Base-by-base conservation (phyloP, 1,284 basidiomycete species). In the Cerioporus squamosus region DNA sequence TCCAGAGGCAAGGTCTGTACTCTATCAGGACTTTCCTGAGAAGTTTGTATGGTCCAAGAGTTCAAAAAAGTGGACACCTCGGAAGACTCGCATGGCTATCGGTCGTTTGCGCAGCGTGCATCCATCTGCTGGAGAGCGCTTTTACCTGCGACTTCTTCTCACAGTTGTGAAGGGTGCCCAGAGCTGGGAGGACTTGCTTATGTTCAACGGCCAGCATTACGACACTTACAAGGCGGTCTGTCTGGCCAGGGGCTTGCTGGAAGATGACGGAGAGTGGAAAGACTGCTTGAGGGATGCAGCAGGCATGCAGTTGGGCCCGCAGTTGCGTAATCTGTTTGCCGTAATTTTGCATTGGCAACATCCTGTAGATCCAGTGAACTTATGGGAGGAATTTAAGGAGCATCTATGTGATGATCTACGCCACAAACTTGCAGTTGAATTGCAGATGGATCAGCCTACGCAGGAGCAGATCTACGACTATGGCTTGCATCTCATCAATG, bases 191-290 rank as follows among this genome's bases (percentile, higher is more conserved):
- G 48, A 76, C 46, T 61, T 74, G n/a, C n/a, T 51, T 1, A 68
- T 63, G 40, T 45, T 72, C 71, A 49, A 65, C 59, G 2, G 22
- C 39, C 65, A 0, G 42, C 67, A 57, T 38, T 56, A 50, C 26
- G 22, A 0, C 65, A 68, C 3, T 70, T 74, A 40, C 26, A 61
- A 68, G 24, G 72, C 68, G 6, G 77, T 77, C 6, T 82, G 79
- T 49, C 46, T 76, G 39, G 77, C 74, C 7, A 55, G 65, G 3
- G 80, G 80, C 0, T 68, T 84, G 0, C 64, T 82, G 0, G 69
- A 79, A 47, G 75, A 81, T 70, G 79, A 82, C 68, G 66, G 67
- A 0, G 79, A 82, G 61, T 81, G 78, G 77, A 23, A 68, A 1
- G 58, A 61, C 5, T 81, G 79, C 54, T 63, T 83, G 0, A n/a